Evolutionary conservation across 148 eudicot species (phyloP), one percentile per base, ranked within the genome.

Genomic region (Pouteria glomerata): DNA sequence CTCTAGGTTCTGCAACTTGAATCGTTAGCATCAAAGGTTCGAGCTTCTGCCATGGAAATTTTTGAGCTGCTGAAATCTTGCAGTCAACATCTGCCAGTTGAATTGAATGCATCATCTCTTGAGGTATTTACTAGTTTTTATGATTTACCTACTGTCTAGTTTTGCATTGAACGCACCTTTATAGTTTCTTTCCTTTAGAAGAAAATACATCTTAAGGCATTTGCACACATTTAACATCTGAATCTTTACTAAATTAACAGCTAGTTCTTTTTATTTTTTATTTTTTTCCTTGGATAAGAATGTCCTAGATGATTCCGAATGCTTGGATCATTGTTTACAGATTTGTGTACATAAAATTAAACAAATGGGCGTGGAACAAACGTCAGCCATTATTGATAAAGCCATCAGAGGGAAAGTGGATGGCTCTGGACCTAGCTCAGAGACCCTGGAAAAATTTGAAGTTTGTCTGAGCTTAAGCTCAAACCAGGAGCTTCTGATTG

Each of bases 401-500:
- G 93, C 96, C 69, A 74, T 85, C 66, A 84, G 76, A 56, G 90
- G 88, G 76, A 97, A 89, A 67, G 74, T 64, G 34, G 85, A 86
- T 66, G 93, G 83, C 51, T 80, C 84, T 69, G 96, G 77, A 56
- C 90, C 89, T 50, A 85, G 87, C 80, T 77, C 90, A 12, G 96
- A 85, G 56, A 83, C 59, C 67, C 69, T 88, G 66, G 79, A 79
- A 45, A 81, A 77, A 74, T 75, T 95, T 79, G 84, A 91, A 57
- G 91, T 89, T 77, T 75, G 78, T 57, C 73, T 95, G 78, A 82
- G 86, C 77, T 82, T 91, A 58, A 86, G 77, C 75, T 86, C 91
- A 35, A 91, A 91, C 60, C 90, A 95, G 77, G 97, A 95, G 81
- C 87, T 95, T 74, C 88, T 95, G 34, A 91, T 91, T 48, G 98